Evolutionary conservation across 2,329 filamentous ascomycete species (phyloP).

Genomic region (Helminthosporium solani): DNA sequence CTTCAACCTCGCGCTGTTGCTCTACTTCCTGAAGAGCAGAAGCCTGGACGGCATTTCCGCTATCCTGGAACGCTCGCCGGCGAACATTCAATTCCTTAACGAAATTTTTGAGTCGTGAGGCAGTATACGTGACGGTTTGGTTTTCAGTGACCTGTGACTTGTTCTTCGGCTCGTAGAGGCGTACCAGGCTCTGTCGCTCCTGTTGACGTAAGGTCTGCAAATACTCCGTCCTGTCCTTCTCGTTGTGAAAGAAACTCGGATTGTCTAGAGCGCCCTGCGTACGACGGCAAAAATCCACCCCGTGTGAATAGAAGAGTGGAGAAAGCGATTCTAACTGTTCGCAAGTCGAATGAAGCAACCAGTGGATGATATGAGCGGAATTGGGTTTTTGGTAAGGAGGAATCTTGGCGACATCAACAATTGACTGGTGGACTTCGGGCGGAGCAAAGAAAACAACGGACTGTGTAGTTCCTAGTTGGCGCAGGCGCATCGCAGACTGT

Average conservation of each 20-base stretch:
- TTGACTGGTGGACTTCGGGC: slow-evolving; percentile 63
- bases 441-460: slow-evolving; percentile 57
- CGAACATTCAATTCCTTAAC: slow-evolving; percentile 40
- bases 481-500: slow-evolving; percentile 67
- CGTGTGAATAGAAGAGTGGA: slow-evolving; percentile 61
- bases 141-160: slow-evolving; percentile 6
- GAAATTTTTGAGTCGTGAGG: slow-evolving; percentile 7
- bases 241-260: slow-evolving; percentile 44
- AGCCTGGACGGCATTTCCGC: slow-evolving; percentile 45
- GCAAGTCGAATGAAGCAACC: slow-evolving; percentile 67
- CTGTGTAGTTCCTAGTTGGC: slow-evolving; percentile 60
- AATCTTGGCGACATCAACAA: slow-evolving; percentile 43
- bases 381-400: slow-evolving; percentile 30
- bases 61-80: slow-evolving; percentile 45
- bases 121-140: slow-evolving; percentile 7
- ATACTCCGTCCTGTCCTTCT: slow-evolving; percentile 42
- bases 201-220: slow-evolving; percentile 50
- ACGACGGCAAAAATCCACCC: slow-evolving; percentile 60
- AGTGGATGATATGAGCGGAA: slow-evolving; percentile 57
- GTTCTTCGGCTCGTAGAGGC: slow-evolving; percentile 55
- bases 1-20: slow-evolving; percentile 59
- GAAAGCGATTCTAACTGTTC: slow-evolving; percentile 59
- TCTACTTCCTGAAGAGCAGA: slow-evolving; percentile 61
- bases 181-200: slow-evolving; percentile 59
- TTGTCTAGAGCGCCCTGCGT: slow-evolving; percentile 52